Conservation (phyloP, 257 asterid genomes). For the Capsicum chinense region DNA sequence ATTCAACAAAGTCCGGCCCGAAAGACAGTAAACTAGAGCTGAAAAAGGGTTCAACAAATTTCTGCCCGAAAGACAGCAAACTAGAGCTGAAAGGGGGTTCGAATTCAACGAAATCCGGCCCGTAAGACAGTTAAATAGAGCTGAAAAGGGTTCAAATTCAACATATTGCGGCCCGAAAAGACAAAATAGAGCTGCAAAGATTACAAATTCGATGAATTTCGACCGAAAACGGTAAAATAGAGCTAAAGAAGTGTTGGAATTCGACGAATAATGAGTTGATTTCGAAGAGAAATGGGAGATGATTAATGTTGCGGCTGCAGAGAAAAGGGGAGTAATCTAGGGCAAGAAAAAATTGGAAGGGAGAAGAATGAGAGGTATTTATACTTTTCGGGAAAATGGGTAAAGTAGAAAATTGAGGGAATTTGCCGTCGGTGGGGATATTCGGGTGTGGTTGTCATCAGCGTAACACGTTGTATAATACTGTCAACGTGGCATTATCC, state of each 20-base stretch:
- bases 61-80: too few relatives aligned
- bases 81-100: conserved; percentile 1
- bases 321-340: conserved; percentile 33
- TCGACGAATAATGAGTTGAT: conserved; percentile 24
- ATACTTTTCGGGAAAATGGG: conserved; percentile 63
- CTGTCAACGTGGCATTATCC: conserved; percentile 36
- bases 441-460: conserved; percentile 24
- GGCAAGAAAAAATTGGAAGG: conserved; percentile 41
- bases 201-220: conserved; percentile 17
- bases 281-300: not conserved
- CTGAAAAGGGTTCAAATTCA: conserved; percentile 20
- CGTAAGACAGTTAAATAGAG: conserved; percentile 23
- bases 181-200: not conserved
- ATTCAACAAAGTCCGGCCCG: too few relatives aligned
- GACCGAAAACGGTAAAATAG: conserved; percentile 20
- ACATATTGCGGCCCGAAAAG: too few relatives aligned
- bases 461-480: conserved; percentile 36
- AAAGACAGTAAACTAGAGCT: not conserved
- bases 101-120: conserved; percentile 27
- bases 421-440: conserved; percentile 45
- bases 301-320: conserved; percentile 44
- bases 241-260: conserved; percentile 26
- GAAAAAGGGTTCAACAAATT: too few relatives aligned
- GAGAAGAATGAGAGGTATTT: conserved; percentile 46
- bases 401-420: conserved; percentile 32